Evolutionary conservation across 2,329 filamentous ascomycete species (phyloP).

Genomic region (Aspergillus texensis): DNA sequence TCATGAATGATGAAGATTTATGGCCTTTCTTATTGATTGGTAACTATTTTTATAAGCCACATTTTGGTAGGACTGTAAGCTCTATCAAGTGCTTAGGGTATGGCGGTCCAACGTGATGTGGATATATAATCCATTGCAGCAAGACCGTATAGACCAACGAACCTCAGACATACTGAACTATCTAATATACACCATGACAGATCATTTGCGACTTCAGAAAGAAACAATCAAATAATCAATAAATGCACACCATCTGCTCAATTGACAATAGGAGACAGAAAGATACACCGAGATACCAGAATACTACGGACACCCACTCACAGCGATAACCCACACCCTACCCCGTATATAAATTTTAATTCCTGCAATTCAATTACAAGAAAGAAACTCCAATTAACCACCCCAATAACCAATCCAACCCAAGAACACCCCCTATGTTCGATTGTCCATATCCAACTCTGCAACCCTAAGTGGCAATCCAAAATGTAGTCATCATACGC

Average conservation of each 20-base stretch:
- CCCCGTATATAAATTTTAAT: neutral
- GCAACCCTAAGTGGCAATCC: neutral
- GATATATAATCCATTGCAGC: neutral
- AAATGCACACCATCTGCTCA: neutral
- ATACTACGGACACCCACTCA: neutral
- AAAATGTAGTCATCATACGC: neutral
- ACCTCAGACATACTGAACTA: neutral
- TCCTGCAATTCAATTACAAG: neutral
- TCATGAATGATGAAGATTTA: neutral
- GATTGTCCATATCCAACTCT: neutral
- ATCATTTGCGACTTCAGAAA: neutral
- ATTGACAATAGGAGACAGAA: neutral
- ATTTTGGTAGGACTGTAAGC: no score
- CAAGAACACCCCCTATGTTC: neutral
- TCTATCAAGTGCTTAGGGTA: neutral
- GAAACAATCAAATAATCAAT: neutral
- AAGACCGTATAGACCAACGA: neutral
- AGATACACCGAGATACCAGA: neutral
- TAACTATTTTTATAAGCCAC: neutral
- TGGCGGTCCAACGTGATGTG: neutral
- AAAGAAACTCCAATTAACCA: neutral
- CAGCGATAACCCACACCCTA: neutral
- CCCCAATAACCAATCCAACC: neutral
- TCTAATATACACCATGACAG: neutral
- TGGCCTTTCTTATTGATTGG: neutral